Conservation (phyloP, 176 grass and related monocot species). For the Hordeum marinum region DNA sequence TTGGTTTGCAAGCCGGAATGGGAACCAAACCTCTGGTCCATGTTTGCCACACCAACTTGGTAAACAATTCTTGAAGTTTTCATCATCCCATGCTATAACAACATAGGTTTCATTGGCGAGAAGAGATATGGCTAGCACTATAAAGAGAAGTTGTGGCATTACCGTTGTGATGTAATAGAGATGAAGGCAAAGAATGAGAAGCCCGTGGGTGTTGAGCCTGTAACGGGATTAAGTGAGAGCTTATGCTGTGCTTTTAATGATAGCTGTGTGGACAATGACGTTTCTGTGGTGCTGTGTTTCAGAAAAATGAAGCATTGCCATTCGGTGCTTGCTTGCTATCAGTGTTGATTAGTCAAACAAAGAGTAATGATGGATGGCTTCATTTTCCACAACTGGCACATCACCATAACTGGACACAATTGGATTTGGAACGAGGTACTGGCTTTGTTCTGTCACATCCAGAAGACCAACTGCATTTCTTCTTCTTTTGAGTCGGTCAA, state of each 20-base stretch:
- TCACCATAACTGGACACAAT: neutral
- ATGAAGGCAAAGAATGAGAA: neutral
- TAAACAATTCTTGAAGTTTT: slow-evolving; percentile 22
- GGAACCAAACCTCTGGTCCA: slow-evolving; percentile 42
- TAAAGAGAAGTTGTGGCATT: neutral
- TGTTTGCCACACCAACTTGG: slow-evolving; percentile 16
- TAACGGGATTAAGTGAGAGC: too few relatives aligned
- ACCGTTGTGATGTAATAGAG: neutral
- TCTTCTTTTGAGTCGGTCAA: neutral
- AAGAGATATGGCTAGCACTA: neutral
- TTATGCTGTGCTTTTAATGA: too few relatives aligned
- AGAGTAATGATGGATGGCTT: neutral
- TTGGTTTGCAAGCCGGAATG: slow-evolving; percentile 7
- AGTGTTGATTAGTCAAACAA: neutral
- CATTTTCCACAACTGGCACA: neutral
- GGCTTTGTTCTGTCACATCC: neutral
- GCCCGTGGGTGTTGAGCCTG: too few relatives aligned
- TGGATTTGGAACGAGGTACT: neutral
- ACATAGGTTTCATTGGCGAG: neutral
- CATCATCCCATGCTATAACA: neutral
- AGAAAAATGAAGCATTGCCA: too few relatives aligned
- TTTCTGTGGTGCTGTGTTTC: neutral
- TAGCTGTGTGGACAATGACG: too few relatives aligned
- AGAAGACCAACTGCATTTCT: neutral
- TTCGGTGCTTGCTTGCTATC: too few relatives aligned